phyloP scores from a whole-genome alignment of 345 rosid genomes.

The Erysimum cheiranthoides region DNA sequence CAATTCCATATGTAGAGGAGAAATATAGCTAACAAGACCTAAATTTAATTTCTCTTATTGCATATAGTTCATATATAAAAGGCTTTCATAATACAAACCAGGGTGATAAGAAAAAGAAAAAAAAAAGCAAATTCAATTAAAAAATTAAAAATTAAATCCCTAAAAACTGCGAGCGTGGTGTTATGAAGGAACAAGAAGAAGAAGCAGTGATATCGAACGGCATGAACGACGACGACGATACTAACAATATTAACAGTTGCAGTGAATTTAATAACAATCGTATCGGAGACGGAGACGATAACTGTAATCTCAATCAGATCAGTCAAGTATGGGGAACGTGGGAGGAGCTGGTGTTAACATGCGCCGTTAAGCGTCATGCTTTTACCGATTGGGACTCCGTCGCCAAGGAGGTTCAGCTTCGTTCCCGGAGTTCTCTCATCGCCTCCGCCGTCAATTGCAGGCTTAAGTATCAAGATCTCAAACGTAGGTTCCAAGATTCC shows the following conservation, averaged over 20 bases:
- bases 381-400: conserved; percentile 71
- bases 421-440: conserved; percentile 52
- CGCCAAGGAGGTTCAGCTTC: conserved; percentile 66
- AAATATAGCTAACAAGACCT: conserved; percentile 14
- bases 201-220: conserved; percentile 26
- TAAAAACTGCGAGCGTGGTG: conserved; percentile 33
- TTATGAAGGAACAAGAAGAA: conserved; percentile 21
- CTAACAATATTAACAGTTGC: conserved; percentile 21
- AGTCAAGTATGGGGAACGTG: conserved; percentile 66
- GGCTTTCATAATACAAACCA: conserved; percentile 24
- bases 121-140: not conserved
- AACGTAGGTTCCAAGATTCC: conserved; percentile 57
- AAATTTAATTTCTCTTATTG: not conserved
- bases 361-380: conserved; percentile 85
- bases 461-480: conserved; percentile 68
- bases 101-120: not conserved
- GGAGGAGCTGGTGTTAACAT: conserved; percentile 76
- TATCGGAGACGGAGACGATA: conserved; percentile 15
- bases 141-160: conserved; percentile 30
- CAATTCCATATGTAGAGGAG: conserved; percentile 32
- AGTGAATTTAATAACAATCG: conserved; percentile 30
- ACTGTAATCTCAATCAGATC: conserved; percentile 21
- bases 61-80: conserved; percentile 16
- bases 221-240: conserved; percentile 41
- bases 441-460: conserved; percentile 59